Base-by-base conservation (phyloP, 345 rosid species). In the Bruguiera parviflora region DNA sequence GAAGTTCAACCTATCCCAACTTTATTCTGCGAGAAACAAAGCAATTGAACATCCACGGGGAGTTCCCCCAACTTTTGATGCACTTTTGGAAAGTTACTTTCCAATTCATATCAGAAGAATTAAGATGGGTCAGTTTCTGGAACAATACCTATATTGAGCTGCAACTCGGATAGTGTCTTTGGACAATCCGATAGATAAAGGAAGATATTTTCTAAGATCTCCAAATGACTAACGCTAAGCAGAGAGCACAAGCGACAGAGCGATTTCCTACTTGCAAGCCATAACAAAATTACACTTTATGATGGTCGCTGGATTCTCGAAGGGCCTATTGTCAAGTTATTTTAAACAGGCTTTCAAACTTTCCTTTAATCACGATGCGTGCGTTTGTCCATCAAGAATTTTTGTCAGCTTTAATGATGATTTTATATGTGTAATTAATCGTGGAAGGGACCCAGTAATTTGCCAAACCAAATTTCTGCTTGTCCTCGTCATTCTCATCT, bases 311-410 rank as follows among this genome's bases (percentile, higher is more conserved):
- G 37, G 56, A 47, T 60, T 47, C 55, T 21, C 51, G 3, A 15
- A 68, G 28, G 28, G 15, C 46, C 35, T 21, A 2, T 15, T 15
- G 24, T 55, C 22, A 39, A 29, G 58, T 31, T 72, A 66, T 43
- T 24, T 53, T 51, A 51, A 68, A 55, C 29, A 25, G 65, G 53
- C 64, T 27, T 60, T 62, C 64, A 35, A 24, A 16, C 20, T 24
- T 25, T 63, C 21, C 53, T 6, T 16, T 8, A n/a, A 56, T 43
- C 59, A 67, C 15, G 64, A 58, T 5, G 20, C 15, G 5, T 28
- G 28, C 2, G 10, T 33, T 25, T 33, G 9, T 32, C 19, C 25
- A 60, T 43, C 49, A 43, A 43, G 49, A 59, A 33, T 25, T 5
- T 18, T 46, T 43, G 43, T 37, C n/a, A 20, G 10, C 24, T 57